A percentile compares a stretch with the other conserved stretches of the same genome.
Conservation (phyloP, 768 basidiomycete genomes). For the Dentipellis sp. region DNA sequence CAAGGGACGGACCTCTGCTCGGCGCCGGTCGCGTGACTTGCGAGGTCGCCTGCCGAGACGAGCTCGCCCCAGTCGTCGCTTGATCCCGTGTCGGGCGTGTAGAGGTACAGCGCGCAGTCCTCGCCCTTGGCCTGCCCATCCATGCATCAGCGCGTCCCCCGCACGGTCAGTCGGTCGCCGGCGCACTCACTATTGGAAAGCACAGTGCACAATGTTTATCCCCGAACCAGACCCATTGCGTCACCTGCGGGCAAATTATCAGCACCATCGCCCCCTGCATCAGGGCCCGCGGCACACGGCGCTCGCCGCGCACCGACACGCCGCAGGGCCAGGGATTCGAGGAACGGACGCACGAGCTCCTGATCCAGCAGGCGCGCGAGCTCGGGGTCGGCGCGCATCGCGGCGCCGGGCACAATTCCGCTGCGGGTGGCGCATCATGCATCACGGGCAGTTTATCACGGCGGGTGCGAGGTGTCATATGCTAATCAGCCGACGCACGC, state of each 20-base stretch:
- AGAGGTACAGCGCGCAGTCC: slow-evolving; percentile 19
- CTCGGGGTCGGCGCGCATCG: slow-evolving; percentile 10
- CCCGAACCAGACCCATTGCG: slow-evolving; percentile 14
- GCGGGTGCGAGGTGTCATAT: too few species aligned
- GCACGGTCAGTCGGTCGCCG: too few species aligned
- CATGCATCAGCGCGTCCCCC: not conserved
- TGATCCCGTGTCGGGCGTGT: slow-evolving; percentile 14
- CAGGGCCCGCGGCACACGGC: not conserved
- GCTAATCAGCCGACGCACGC: too few species aligned
- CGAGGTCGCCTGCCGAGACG: slow-evolving; percentile 6
- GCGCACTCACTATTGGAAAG: slow-evolving; percentile 9
- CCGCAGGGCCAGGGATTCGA: not conserved
- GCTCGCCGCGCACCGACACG: too few species aligned
- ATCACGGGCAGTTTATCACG: too few species aligned
- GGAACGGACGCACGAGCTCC: slow-evolving; percentile 4
- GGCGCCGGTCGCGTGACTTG: slow-evolving; percentile 1
- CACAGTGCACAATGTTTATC: slow-evolving; percentile 13
- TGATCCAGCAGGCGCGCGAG: slow-evolving; percentile 6
- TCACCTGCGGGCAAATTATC: not conserved
- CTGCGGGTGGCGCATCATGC: not conserved
- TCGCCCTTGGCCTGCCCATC: slow-evolving; percentile 1
- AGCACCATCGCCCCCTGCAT: not conserved
- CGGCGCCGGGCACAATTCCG: slow-evolving; percentile 11
- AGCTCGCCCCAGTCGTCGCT: slow-evolving; percentile 9
- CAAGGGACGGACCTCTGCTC: slow-evolving; percentile 11